These are phyloP conservation scores for Hsuehochloa calcarea DNA, from an alignment of 176 grass and related monocot genomes.

Conservation along the genomic window DNA sequence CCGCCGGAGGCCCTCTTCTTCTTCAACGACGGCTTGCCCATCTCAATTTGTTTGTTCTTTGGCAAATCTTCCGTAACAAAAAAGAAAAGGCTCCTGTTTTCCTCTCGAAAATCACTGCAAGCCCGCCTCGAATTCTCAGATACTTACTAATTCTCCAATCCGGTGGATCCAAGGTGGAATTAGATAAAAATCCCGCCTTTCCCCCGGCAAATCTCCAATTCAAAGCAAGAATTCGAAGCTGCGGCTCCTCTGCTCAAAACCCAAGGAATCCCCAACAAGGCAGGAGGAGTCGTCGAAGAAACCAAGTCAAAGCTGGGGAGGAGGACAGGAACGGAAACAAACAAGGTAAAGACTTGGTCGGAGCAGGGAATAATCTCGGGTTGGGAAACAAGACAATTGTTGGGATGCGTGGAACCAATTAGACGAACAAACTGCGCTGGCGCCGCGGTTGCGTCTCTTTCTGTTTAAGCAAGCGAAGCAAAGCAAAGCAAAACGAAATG, in stretches of 20 bases:
- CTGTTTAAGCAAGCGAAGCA: not conserved
- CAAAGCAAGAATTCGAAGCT: not conserved
- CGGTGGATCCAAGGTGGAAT: not conserved
- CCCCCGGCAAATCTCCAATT: not conserved
- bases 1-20: slow-evolving; percentile 55
- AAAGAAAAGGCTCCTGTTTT: not conserved
- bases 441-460: not conserved
- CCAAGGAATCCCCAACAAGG: slow-evolving; percentile 7
- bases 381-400: not conserved
- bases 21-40: slow-evolving; percentile 85
- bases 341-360: not conserved
- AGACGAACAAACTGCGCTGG: slow-evolving; percentile 22
- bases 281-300: not conserved
- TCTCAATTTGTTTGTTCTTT: slow-evolving; percentile 4
- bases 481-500: not conserved
- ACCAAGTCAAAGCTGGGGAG: slow-evolving; percentile 27
- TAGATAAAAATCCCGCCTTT: slow-evolving; percentile 17
- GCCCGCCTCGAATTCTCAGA: not conserved
- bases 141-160: not conserved
- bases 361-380: slow-evolving; percentile 5
- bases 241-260: not conserved
- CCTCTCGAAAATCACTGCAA: not conserved
- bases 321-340: slow-evolving; percentile 10
- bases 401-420: slow-evolving; percentile 37
- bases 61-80: slow-evolving; percentile 11